Percentiles rank a stretch among this genome's conserved stretches.
phyloP scores from a whole-genome alignment of 805 yeast species.

The Starmerella lactis-condensi region DNA sequence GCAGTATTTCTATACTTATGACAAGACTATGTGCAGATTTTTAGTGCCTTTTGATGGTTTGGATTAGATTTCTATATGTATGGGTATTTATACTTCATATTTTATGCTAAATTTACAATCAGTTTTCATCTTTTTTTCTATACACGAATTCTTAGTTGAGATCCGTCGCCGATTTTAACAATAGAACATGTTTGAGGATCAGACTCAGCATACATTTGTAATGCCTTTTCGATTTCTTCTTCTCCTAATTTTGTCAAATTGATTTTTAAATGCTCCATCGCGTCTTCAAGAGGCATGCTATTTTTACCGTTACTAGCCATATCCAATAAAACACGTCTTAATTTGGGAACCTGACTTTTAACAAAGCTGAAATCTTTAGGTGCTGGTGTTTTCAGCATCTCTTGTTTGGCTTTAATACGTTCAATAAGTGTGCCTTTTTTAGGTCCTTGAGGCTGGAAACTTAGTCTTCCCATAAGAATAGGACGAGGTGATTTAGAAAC shows the following conservation, averaged over 20 bases:
- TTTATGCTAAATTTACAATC: too few relatives aligned
- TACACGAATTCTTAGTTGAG: constrained; percentile 16
- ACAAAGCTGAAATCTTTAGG: constrained; percentile 13
- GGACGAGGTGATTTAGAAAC: too few relatives aligned
- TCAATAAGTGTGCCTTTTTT: constrained; percentile 16
- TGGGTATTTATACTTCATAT: too few relatives aligned
- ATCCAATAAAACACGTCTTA: constrained; percentile 14
- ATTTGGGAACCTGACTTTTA: constrained; percentile 15
- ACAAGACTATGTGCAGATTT: constrained; percentile 5
- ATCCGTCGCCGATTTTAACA: constrained; percentile 14
- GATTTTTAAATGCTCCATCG: constrained; percentile 14
- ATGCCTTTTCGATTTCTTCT: constrained; percentile 14
- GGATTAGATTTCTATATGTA: not conserved
- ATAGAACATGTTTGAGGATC: constrained; percentile 18
- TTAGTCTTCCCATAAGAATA: too few relatives aligned
- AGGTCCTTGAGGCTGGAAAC: too few relatives aligned
- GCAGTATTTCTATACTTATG: constrained; percentile 13
- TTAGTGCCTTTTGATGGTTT: constrained; percentile 2
- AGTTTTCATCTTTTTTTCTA: too few relatives aligned
- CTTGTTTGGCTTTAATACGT: constrained; percentile 21
- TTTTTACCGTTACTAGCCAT: constrained; percentile 4
- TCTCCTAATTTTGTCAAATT: constrained; percentile 16
- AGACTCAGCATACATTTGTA: constrained; percentile 12
- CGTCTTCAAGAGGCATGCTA: constrained; percentile 10
- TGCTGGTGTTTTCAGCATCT: constrained; percentile 5